phyloP scores from a whole-genome alignment of 345 rosid species.

The Durio zibethinus region DNA sequence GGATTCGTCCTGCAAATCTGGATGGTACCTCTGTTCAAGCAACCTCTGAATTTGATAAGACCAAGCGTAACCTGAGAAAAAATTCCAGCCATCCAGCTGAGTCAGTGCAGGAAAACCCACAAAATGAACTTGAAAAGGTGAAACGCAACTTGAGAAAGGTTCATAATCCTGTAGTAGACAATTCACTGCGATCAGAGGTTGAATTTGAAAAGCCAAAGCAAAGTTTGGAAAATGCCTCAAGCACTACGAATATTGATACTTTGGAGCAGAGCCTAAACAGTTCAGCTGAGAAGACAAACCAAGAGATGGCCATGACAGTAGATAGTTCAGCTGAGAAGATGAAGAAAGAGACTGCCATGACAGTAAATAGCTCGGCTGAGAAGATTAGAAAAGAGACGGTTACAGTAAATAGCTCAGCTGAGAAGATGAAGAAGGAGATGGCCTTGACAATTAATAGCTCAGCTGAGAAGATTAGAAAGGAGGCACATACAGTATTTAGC shows the following conservation, averaged over 20 bases:
- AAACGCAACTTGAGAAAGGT: conserved; percentile 88
- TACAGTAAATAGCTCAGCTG: background rate
- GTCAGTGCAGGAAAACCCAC: conserved; percentile 62
- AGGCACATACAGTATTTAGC: background rate
- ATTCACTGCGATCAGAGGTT: conserved; percentile 48
- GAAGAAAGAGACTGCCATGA: conserved; percentile 27
- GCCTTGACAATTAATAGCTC: background rate
- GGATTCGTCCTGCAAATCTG: conserved; percentile 52
- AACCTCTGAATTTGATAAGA: conserved; percentile 58
- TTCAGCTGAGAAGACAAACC: conserved; percentile 33
- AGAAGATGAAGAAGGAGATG: conserved; percentile 27
- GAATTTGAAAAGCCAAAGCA: conserved; percentile 54
- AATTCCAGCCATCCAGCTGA: conserved; percentile 54
- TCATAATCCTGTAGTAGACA: conserved; percentile 64
- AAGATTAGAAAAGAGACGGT: background rate
- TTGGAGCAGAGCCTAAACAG: conserved; percentile 26
- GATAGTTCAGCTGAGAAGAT: conserved; percentile 24
- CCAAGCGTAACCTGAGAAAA: conserved; percentile 63
- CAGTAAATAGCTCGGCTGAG: background rate
- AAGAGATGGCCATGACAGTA: conserved; percentile 23
- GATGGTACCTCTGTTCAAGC: conserved; percentile 41
- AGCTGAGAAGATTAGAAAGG: conserved; percentile 24
- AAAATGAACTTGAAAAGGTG: conserved; percentile 82
- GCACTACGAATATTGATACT: conserved; percentile 29
- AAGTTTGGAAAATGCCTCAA: conserved; percentile 41